Conservation (phyloP, 495 filamentous ascomycete species). For the Tuber microsphaerosporum region DNA sequence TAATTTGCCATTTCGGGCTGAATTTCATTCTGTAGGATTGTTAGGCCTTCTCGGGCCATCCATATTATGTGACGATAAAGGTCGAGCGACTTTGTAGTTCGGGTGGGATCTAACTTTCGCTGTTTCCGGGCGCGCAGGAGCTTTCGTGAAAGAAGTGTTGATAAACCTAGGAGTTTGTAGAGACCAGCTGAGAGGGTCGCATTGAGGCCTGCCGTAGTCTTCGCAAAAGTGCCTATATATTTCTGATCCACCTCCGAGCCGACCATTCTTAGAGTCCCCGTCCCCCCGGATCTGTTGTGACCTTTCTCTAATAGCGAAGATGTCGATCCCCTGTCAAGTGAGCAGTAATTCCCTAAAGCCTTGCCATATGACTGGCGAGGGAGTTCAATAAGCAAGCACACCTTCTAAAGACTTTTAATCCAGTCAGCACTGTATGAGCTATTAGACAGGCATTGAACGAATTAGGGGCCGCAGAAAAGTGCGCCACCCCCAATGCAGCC, state of each 20-base stretch:
- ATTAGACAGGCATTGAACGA: neutral
- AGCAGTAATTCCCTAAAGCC: neutral
- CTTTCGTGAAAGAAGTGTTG: conserved; percentile 77
- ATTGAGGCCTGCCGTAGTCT: conserved; percentile 61
- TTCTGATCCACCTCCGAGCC: conserved; percentile 96
- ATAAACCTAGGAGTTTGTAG: conserved; percentile 84
- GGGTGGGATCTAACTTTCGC: conserved; percentile 71
- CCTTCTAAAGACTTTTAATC: neutral
- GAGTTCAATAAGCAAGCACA: neutral
- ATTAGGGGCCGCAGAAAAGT: neutral
- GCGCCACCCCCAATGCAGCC: neutral
- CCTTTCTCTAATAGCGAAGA: neutral
- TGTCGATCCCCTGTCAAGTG: neutral
- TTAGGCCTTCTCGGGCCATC: conserved; percentile 84
- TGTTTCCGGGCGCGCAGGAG: conserved; percentile 75
- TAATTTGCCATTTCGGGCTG: conserved; percentile 66
- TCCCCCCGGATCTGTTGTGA: neutral
- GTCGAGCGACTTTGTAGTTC: conserved; percentile 71
- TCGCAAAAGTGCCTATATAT: conserved; percentile 80
- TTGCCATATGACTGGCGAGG: neutral
- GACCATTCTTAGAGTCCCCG: conserved; percentile 56
- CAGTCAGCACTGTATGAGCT: neutral
- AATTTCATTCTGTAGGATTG: conserved; percentile 78
- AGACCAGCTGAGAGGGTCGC: conserved; percentile 65
- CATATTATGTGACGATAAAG: conserved; percentile 90